Base-by-base conservation (phyloP, 225 moss, liverwort and hornwort genomes). In the Lunularia cruciata region DNA sequence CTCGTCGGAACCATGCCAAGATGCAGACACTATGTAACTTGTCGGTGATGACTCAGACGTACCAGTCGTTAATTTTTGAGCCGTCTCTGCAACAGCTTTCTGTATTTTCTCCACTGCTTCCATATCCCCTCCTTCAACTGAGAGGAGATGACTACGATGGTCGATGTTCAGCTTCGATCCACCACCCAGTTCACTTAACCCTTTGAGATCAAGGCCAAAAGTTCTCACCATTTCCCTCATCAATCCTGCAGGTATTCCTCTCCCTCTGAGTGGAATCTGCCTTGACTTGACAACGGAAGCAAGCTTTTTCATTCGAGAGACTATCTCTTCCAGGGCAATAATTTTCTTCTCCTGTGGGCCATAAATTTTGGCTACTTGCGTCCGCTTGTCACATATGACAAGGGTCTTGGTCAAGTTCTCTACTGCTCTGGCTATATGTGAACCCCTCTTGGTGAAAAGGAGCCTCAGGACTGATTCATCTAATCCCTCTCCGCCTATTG, bases 201-300 rank as follows among this genome's bases (percentile, higher is more conserved):
- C 67, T 37, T 26, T 4, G 32, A 77, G 74, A 74, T 77, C 74
- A 30, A 74, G 70, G 52, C 81, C 81, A 65, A 70, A 48, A 16
- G 59, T 57, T 70, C 71, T 77, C 35, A 77, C 73, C 43, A 77
- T 69, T 70, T 77, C 81, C 51, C 81, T 73, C 81, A 81, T 77
- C 65, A 81, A 69, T 11, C 81, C 81, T 31, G 66, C 33, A 52
- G 81, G 81, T 30, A 77, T 55, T 45, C 74, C 77, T 14, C 77
- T 77, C 37, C 81, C 81, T 54, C 77, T 69, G 6, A 81, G 46
- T 49, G 18, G 15, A 11, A 77, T 70, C 65, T 74, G 77, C 70
- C 70, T 57, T 20, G 73, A 63, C 63, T 77, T 77, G 37, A 55
- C 43, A 15, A 67, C 59, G 18, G 57, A 55, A 16, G 73, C 70